phyloP scores from a whole-genome alignment of 2,329 filamentous ascomycete species.

The Pseudogymnoascus destructans region DNA sequence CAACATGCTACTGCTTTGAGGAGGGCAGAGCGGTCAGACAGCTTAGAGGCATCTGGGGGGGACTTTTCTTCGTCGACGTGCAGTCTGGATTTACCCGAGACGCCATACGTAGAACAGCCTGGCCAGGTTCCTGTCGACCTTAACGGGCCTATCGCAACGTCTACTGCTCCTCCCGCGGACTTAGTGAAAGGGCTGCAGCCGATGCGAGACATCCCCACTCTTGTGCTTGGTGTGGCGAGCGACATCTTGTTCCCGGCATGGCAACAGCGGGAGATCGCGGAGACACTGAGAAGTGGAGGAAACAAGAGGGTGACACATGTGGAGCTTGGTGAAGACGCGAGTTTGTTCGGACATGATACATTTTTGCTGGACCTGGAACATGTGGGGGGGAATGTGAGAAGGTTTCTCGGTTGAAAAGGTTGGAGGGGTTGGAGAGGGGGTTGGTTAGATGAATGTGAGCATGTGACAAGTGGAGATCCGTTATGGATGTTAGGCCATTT shows the following conservation, averaged over 20 bases:
- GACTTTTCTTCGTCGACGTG: conserved; percentile 38
- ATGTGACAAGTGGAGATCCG: conserved; percentile 3
- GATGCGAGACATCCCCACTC: conserved; percentile 62
- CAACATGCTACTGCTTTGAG: conserved; percentile 50
- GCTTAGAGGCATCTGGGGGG: conserved; percentile 37
- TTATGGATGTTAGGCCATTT: conserved; percentile 1
- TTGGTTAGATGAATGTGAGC: not conserved
- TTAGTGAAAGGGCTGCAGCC: conserved; percentile 61
- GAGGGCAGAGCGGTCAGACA: conserved; percentile 45
- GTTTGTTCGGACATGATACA: conserved; percentile 90
- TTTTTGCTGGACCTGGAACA: conserved; percentile 88
- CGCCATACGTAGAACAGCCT: conserved; percentile 76
- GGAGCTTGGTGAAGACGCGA: conserved; percentile 87
- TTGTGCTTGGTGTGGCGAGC: conserved; percentile 88
- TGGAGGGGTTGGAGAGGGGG: not conserved
- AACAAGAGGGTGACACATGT: conserved; percentile 75
- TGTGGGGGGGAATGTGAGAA: conserved; percentile 70
- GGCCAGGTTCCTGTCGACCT: conserved; percentile 31
- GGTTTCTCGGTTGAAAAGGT: conserved; percentile 47
- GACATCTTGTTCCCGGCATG: conserved; percentile 96
- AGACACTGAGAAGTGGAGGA: conserved; percentile 62
- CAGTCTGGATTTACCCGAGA: conserved; percentile 67
- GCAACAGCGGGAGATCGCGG: conserved; percentile 91
- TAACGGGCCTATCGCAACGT: conserved; percentile 24
- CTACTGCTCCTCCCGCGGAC: conserved; percentile 57